Base-by-base conservation (phyloP, 1,284 basidiomycete species). In the Malassezia japonica region DNA sequence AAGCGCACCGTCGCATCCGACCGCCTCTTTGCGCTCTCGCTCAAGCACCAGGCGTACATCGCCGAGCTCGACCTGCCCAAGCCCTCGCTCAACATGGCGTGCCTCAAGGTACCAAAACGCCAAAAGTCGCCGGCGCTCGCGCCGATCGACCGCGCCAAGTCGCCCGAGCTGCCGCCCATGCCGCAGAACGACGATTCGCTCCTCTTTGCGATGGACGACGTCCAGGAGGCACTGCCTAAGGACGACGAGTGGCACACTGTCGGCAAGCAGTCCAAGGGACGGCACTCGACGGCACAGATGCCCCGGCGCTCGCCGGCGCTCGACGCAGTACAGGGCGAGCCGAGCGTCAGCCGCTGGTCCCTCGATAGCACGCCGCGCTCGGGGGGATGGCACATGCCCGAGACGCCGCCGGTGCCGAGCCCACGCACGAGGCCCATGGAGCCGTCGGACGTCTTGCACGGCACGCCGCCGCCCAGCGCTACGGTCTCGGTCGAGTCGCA, bases 31-130 rank as follows among this genome's bases (percentile, higher is more conserved):
- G 75, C 77, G 21, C 79, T 84, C 4, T 76, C 87, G 75, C 77
- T 78, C 54, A 82, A 79, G 47, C 80, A 87, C 63, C 77, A 77
- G 25, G 82, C 82, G 1, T 96, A 87, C 85, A 73, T 91, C n/a
- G 79, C 78, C 1, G 57, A 79, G 38, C 82, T 91, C 64, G 91
- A 95, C 72, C 78, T 94, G 29, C 87, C 90, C 0, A 74, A 75
- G 23, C 80, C 74, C 7, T 72, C 70, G 13, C 61, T 78, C 32
- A 62, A 73, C 41, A 62, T 71, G 8, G 58, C 66, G 21, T 63
- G 63, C 28, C 61, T 67, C 33, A 62, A 62, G 21, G 65, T 67
- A 6, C 58, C 60, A 8, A 53, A 59, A 39, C 47, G 56, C 20
- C 8, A 6, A 13, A 51, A 46, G 32, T 36, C 45, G 40, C 51